phyloP scores from a whole-genome alignment of 1,284 basidiomycete species.

The Rhodotorula mucilaginosa region DNA sequence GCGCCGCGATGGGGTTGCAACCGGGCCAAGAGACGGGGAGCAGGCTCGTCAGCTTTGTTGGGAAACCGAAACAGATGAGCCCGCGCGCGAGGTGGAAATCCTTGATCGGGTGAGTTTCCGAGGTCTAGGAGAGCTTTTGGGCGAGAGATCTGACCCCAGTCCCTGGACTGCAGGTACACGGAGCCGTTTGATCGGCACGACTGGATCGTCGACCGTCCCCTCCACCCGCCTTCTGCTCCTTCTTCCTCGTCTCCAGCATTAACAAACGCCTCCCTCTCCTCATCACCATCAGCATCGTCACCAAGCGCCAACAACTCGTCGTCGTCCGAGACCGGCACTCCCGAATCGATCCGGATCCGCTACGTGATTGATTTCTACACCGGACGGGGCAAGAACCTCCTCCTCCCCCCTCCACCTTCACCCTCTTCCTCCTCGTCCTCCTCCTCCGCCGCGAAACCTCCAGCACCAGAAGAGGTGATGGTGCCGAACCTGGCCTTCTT shows the following conservation, averaged over 20 bases:
- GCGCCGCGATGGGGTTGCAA: conserved; percentile 53
- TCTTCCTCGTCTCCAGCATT: not conserved
- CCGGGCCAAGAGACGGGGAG: conserved; percentile 60
- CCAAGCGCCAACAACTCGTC: not conserved
- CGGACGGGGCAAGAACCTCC: conserved; percentile 59
- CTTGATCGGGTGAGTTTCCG: conserved; percentile 72
- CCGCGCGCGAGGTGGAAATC: conserved; percentile 79
- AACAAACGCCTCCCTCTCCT: not conserved
- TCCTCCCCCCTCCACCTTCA: conserved; percentile 44
- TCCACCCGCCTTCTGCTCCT: conserved; percentile 9
- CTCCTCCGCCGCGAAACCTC: not conserved
- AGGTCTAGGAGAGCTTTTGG: not conserved
- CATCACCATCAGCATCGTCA: not conserved
- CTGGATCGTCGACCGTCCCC: conserved; percentile 81
- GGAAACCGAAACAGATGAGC: conserved; percentile 68
- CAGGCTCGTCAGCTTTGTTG: conserved; percentile 81
- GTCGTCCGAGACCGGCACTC: not conserved
- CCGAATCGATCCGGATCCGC: conserved; percentile 68
- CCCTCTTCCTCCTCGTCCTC: conserved; percentile 49
- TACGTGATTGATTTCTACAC: conserved; percentile 99
- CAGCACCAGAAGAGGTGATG: conserved; percentile 47
- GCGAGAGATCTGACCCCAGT: conserved; percentile 3
- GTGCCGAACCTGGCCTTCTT: conserved; percentile 65
- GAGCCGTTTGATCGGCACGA: conserved; percentile 96
- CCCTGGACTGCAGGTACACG: conserved; percentile 63